Evolutionary conservation across 2,329 filamentous ascomycete genomes (phyloP), one percentile per base, ranked within the genome.

Genomic region (Alternaria consortialis): DNA sequence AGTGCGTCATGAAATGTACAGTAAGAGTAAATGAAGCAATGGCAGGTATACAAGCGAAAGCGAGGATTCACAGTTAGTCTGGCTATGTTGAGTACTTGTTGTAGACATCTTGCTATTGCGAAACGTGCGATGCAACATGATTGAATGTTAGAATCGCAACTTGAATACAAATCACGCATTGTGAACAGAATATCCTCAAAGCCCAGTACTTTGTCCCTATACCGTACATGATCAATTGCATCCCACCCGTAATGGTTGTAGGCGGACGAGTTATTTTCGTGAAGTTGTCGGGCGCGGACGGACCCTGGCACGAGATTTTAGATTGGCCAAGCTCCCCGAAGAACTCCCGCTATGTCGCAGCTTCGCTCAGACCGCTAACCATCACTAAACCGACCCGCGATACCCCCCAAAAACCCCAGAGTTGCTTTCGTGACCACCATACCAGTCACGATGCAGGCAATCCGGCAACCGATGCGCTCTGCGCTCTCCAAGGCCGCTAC

Each of bases 391-490:
- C 62, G 56, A 61, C 53, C 58, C 52, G 54, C 65, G 57, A 67
- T 58, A 63, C 57, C 56, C 56, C 56, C 54, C 43, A 56, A 59
- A 25, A 60, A 63, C 58, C 65, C 62, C 58, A 63, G 60, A 61
- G 52, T 52, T 63, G 59, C 64, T 65, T 67, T 68, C 70, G 74
- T 74, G 73, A 64, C 73, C 62, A 53, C 63, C 53, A 43, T 51
- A 60, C 63, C 46, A 63, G 71, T 74, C 83, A 88, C 78, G 76
- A 97, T 97, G 94, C 93, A 96, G 87, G 90, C 92, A 77, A 84
- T 97, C 82, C 86, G 90, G 78, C 89, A 91, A 86, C 88, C 88
- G 69, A 82, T 88, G 82, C 86, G 86, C 84, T 89, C 86, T 84
- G 89, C 85, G 83, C 82, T 90, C 84, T 87, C 85, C 71, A 84